These are phyloP conservation scores for Backusella westeae DNA, from an alignment of 192 early-diverging fungal genomes.

Conservation along the genomic window DNA sequence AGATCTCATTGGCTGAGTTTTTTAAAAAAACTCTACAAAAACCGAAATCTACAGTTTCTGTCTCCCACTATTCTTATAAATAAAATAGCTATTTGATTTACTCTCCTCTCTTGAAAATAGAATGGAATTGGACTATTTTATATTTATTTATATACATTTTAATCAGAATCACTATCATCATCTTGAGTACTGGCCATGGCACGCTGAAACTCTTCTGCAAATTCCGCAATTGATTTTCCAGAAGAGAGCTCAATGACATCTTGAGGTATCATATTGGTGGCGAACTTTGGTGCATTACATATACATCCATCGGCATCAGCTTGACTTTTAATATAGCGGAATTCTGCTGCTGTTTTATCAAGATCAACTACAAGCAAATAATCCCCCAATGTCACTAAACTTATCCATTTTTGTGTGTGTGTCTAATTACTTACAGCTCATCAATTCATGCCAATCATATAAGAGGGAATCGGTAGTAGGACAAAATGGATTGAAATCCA, in stretches of 20 bases:
- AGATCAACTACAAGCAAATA: constrained; percentile 11
- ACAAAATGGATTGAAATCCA: constrained; percentile 93
- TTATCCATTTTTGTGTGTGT: neutral
- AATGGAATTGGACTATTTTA: neutral
- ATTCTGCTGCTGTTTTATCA: constrained; percentile 28
- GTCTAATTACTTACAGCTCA: constrained; percentile 27
- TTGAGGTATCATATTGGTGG: constrained; percentile 65
- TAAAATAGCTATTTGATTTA: neutral
- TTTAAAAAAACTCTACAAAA: too few relatives aligned
- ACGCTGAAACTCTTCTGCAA: constrained; percentile 63
- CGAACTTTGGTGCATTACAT: constrained; percentile 50
- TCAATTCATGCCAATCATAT: constrained; percentile 80
- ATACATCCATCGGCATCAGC: constrained; percentile 30
- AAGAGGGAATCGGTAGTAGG: constrained; percentile 79
- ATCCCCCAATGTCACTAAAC: neutral
- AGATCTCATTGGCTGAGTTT: too few relatives aligned
- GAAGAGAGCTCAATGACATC: constrained; percentile 74
- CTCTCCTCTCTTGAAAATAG: neutral
- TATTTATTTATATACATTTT: neutral
- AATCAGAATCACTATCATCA: constrained; percentile 1
- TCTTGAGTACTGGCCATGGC: constrained; percentile 22
- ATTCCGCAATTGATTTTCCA: constrained; percentile 65
- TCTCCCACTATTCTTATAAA: neutral
- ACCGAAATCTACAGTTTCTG: too few relatives aligned
- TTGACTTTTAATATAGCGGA: constrained; percentile 42